phyloP scores from a whole-genome alignment of 1,284 basidiomycete genomes.

The Leccinum subrobustum region DNA sequence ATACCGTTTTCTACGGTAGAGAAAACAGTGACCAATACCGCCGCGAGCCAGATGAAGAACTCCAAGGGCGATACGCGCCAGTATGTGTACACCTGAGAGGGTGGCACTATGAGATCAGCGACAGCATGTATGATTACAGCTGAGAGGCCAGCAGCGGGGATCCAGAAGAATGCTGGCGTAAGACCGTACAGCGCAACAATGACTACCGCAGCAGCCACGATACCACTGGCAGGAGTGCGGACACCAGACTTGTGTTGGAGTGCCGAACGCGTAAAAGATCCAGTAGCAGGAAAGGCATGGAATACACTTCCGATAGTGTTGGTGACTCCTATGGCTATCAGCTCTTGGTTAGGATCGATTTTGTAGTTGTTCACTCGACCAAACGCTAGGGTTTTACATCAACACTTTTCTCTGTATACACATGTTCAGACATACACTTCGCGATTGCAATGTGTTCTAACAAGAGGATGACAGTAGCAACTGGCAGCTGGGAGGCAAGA shows the following conservation, averaged over 20 bases:
- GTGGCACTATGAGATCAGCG: constrained; percentile 87
- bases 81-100: constrained; percentile 85
- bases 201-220: constrained; percentile 86
- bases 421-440: constrained; percentile 55
- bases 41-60: constrained; percentile 89
- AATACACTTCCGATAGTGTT: constrained; percentile 87
- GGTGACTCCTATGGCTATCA: constrained; percentile 95
- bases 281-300: constrained; percentile 94
- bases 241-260: constrained; percentile 97
- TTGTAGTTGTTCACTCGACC: constrained; percentile 96
- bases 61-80: constrained; percentile 95
- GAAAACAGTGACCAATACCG: constrained; percentile 89
- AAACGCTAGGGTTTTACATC: constrained; percentile 60
- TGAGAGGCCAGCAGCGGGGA: constrained; percentile 76
- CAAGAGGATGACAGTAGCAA: constrained; percentile 92
- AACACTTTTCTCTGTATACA: constrained; percentile 1
- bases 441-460: constrained; percentile 97
- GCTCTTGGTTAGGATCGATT: constrained; percentile 96
- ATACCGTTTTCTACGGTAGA: constrained; percentile 92
- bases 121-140: constrained; percentile 98
- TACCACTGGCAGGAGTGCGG: constrained; percentile 89
- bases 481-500: constrained; percentile 79
- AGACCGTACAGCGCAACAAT: constrained; percentile 94
- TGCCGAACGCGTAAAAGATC: constrained; percentile 96
- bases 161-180: constrained; percentile 88